Evolutionary conservation across 2,329 filamentous ascomycete genomes (phyloP), one percentile per base, ranked within the genome.

Genomic region (Apiospora rasikravindrae): DNA sequence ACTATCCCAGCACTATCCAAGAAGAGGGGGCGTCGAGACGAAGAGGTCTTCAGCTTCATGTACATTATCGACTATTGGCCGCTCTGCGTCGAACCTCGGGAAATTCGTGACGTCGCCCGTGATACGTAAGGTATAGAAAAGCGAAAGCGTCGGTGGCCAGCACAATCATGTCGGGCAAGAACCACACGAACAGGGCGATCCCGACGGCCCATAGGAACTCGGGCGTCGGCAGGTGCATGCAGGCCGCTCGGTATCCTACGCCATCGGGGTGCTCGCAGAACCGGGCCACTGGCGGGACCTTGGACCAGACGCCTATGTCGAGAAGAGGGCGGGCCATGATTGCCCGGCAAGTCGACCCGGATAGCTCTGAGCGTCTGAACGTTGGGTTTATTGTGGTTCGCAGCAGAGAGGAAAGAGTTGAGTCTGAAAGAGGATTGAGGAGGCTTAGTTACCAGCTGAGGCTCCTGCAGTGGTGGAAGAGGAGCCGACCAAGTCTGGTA

Each of bases 181-280:
- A 64, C 57, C 57, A 64, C 37, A 64, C 57, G 22, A 64, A 64
- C 29, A 64, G 37, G 26, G 29, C 57, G 57, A 64, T 64, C 14
- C 57, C 57, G 22, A 64, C 29, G 37, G 57, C 29, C 26, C 57
- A 64, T 16, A 64, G 57, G 11, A 64, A 40, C 29, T 64, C 57
- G 14, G 10, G 5, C 29, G 57, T 37, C 10, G 57, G 57, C 10
- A 64, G 29, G 26, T 64, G 10, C 29, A 33, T 4, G 22, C 57
- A 64, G 7, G n/a, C 33, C 33, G 33, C 16, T 19, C 37, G 5
- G 11, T 29, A 29, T 64, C 29, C 24, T 11, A 7, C 13, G 13
- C 57, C 22, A n/a, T 64, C 37, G 29, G 57, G 26, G 22, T 64
- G 37, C 10, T 33, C 29, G 57, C 57, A 64, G 37, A 64, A 64